Evolutionary conservation across 176 grass and related monocot genomes (phyloP), one percentile per base, ranked within the genome.

Genomic region (Zizania latifolia): DNA sequence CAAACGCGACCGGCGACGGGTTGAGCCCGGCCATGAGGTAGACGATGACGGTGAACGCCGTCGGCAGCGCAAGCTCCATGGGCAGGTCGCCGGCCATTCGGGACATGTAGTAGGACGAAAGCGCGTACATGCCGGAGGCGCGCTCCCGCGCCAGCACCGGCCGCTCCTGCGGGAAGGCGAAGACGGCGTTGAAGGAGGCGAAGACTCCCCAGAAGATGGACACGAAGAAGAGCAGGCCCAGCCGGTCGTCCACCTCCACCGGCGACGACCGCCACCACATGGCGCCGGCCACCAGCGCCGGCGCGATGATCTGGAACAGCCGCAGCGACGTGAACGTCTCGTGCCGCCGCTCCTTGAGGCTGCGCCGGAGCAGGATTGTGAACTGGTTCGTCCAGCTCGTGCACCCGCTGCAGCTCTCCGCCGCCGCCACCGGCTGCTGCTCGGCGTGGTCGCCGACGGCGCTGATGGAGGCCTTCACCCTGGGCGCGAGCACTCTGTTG

Each of bases 201-300:
- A 95, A 99, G 38, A 99, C 96, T 4, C 96, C 96, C 96, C 96
- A 99, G 82, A 99, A 99, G 82, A 99, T 99, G 87, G 92, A 86
- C 44, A 99, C 71, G 92, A 99, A 99, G 81, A 99, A 99, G 85
- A 99, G 92, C 7, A 99, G 92, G 8, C 96, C 96, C 15, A 99
- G 83, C 3, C 96, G 85, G 82, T 99, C 96, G 31, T 78, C 69
- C 33, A 92, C 83, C 33, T 71, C 81, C 8, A 21, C 2, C 21
- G 89, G 65, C 66, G 79, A 88, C 10, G 96, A 99, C 2, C 84
- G 96, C 91, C 92, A 99, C 96, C 96, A 99, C 96, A 99, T 94
- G 23, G 81, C 75, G 0, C 96, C 95, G 0, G 95, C 84, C 1
- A 99, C 84, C 1, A 99, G n/a, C 8, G 95, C 89, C 0, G 95